Conservation (phyloP, 768 basidiomycete genomes). For the Boletus pseudo-olivaceus region DNA sequence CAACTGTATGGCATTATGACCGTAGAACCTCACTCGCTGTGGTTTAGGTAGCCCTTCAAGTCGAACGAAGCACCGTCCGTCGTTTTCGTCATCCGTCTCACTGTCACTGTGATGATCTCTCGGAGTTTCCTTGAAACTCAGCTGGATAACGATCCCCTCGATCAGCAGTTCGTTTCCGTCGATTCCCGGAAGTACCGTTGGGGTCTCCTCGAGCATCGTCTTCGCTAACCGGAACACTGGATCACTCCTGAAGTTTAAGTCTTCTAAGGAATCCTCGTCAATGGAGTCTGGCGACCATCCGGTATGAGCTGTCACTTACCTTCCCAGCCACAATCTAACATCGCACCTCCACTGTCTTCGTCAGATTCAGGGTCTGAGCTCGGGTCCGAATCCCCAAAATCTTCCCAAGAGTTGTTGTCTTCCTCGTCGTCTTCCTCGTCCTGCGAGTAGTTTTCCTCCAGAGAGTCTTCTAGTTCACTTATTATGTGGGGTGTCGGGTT, state of each 20-base stretch:
- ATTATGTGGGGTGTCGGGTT: not conserved
- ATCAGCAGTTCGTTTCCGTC: conserved; percentile 2
- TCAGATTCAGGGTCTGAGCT: not conserved
- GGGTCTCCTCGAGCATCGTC: not conserved
- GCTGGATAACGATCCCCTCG: conserved; percentile 1
- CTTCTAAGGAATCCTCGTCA: not conserved
- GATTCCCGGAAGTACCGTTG: not conserved
- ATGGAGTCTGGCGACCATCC: not conserved
- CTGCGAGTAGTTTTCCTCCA: not conserved
- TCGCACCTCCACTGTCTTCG: not conserved
- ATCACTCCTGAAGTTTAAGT: not conserved
- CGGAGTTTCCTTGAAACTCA: not conserved
- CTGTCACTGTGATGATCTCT: not conserved
- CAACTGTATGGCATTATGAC: not conserved
- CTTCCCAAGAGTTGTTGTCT: not conserved
- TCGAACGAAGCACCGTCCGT: not conserved
- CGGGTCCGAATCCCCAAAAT: not conserved
- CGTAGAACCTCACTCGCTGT: not conserved
- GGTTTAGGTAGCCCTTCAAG: not conserved
- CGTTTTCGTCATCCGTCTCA: conserved; percentile 1
- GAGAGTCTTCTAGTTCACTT: not conserved
- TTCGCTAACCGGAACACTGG: not conserved
- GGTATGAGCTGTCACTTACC: not conserved
- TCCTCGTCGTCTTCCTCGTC: not conserved
- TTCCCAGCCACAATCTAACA: not conserved